Evolutionary conservation across 352 stramenopile species (phyloP).

Genomic region (Thalassiosira mediterranea): DNA sequence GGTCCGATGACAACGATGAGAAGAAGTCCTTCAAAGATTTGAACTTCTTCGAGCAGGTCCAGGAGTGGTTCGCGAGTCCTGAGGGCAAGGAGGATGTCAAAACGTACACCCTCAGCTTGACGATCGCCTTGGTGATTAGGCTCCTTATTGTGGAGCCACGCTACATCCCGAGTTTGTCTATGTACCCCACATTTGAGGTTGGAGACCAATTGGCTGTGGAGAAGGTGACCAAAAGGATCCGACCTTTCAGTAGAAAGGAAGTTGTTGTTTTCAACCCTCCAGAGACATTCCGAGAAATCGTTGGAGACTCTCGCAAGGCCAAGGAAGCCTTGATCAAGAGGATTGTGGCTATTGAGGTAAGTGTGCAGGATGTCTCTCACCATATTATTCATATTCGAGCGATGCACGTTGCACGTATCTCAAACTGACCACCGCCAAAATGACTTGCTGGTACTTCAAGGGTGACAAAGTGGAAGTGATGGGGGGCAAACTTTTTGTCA

Average conservation of each 20-base stretch:
- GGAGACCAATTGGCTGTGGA: conserved; percentile 88
- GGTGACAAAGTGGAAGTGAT: conserved; percentile 77
- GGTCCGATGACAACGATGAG: conserved; percentile 44
- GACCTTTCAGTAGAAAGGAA: conserved; percentile 81
- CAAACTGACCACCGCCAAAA: no score
- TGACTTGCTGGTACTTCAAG: no score
- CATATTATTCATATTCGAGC: no score
- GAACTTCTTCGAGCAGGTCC: conserved; percentile 54
- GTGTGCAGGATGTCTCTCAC: no score
- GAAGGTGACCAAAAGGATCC: conserved; percentile 85
- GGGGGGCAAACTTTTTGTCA: conserved; percentile 84
- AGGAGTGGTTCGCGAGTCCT: conserved; percentile 65
- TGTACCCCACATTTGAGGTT: conserved; percentile 88
- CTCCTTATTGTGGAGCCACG: conserved; percentile 79
- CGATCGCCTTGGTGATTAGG: conserved; percentile 67
- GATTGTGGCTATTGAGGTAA: conserved; percentile 86
- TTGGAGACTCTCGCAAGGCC: conserved; percentile 60
- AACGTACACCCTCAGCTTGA: conserved; percentile 76
- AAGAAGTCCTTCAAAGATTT: conserved; percentile 27
- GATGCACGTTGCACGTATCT: no score
- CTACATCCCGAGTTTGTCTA: conserved; percentile 86
- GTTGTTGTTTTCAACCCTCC: conserved; percentile 88
- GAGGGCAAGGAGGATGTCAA: conserved; percentile 78
- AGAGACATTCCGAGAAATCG: conserved; percentile 73
- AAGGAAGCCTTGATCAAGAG: conserved; percentile 87